These are phyloP conservation scores for Suillus ampliporus DNA, from an alignment of 768 basidiomycete species.

Conservation along the genomic window DNA sequence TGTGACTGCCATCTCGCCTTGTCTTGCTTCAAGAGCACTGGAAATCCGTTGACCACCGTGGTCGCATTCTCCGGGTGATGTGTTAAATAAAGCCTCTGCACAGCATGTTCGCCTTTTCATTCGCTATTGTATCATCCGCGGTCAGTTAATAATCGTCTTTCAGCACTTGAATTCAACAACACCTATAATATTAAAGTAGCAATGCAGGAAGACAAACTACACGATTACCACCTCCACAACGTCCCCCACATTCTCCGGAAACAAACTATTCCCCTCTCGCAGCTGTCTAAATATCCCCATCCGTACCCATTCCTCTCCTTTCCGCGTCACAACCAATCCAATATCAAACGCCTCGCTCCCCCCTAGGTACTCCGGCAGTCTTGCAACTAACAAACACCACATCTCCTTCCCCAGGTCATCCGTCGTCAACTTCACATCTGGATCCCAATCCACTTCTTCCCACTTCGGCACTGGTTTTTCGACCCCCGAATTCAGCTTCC, in stretches of 20 bases:
- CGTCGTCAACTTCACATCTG: conserved; percentile 5
- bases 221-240: background rate
- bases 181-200: too few species aligned
- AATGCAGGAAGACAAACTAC: too few species aligned
- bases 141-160: too few species aligned
- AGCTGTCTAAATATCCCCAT: conserved; percentile 10
- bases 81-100: too few species aligned
- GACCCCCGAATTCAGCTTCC: conserved; percentile 8
- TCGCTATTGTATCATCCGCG: too few species aligned
- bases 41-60: too few species aligned
- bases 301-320: conserved; percentile 8
- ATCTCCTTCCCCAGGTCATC: conserved; percentile 1
- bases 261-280: conserved; percentile 8
- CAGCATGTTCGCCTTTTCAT: too few species aligned
- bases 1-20: too few species aligned
- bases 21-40: too few species aligned
- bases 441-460: conserved; percentile 10
- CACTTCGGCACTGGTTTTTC: conserved; percentile 6
- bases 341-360: conserved; percentile 3
- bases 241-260: background rate
- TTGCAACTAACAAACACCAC: conserved; percentile 8
- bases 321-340: conserved; percentile 6
- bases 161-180: too few species aligned
- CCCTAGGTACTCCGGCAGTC: conserved; percentile 6
- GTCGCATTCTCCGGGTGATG: too few species aligned